phyloP scores from a whole-genome alignment of 495 filamentous ascomycete genomes.

The Hyaloscypha variabilis region DNA sequence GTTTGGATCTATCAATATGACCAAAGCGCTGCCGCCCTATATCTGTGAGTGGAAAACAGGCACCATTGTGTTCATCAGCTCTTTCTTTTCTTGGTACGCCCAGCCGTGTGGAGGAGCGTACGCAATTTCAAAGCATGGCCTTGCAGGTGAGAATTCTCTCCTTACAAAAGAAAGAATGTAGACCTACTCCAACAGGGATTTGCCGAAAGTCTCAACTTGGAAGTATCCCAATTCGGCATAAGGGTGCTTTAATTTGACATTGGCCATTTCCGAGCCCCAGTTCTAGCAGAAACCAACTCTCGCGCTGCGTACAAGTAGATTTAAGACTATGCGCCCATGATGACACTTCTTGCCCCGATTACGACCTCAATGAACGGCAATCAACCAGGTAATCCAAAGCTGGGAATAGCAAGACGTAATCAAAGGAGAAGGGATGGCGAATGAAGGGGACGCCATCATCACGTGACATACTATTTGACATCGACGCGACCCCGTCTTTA shows the following conservation, averaged over 20 bases:
- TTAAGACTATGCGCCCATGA: no score
- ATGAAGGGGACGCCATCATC: no score
- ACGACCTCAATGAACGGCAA: no score
- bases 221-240: not conserved
- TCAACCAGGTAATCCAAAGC: no score
- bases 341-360: no score
- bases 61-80: not conserved
- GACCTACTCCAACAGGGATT: not conserved
- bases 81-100: not conserved
- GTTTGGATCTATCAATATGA: not conserved
- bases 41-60: not conserved
- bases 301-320: no score
- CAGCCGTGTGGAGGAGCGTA: not conserved
- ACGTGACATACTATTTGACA: no score
- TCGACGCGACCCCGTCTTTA: no score
- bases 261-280: not conserved
- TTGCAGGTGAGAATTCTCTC: not conserved
- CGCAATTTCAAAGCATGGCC: not conserved
- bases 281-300: not conserved
- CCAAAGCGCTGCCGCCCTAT: not conserved
- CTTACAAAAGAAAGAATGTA: not conserved
- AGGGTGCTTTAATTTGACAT: not conserved
- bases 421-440: no score
- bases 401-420: no score
- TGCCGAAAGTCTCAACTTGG: slow-evolving; percentile 1